A percentile compares a stretch with the other conserved stretches of the same genome.
These are phyloP conservation scores for Cytospora leucostoma DNA, from an alignment of 2,329 filamentous ascomycete genomes.

Conservation along the genomic window DNA sequence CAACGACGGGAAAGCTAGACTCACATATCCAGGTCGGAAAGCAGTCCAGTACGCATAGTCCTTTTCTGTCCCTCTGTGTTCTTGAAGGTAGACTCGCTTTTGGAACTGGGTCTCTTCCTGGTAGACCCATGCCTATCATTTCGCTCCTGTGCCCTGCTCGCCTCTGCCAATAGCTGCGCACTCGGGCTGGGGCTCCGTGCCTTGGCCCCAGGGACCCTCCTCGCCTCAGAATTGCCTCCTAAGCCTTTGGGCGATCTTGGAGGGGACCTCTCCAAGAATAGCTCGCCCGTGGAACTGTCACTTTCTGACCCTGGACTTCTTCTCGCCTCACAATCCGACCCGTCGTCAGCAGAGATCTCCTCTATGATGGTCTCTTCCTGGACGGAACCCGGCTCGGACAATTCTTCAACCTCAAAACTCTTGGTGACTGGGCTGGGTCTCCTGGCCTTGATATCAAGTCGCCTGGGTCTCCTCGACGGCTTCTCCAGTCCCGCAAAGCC, in stretches of 20 bases:
- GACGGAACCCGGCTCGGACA: slow-evolving; percentile 19
- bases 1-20: neutral
- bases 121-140: neutral
- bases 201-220: neutral
- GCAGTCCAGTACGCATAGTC: neutral
- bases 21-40: slow-evolving; percentile 16
- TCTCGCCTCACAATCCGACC: slow-evolving; percentile 18
- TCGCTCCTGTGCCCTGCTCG: slow-evolving; percentile 19
- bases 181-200: slow-evolving; percentile 22
- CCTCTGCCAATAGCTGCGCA: slow-evolving; percentile 24
- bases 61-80: neutral
- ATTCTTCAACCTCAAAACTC: neutral
- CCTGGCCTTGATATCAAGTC: slow-evolving; percentile 12
- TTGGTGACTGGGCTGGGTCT: neutral
- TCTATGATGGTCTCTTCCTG: slow-evolving; percentile 26
- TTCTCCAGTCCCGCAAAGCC: no score
- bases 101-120: neutral
- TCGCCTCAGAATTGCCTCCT: neutral
- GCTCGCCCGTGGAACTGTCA: neutral
- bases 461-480: slow-evolving; percentile 4
- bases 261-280: neutral
- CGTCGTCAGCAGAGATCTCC: slow-evolving; percentile 20
- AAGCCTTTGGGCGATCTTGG: slow-evolving; percentile 5
- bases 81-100: neutral
- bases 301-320: slow-evolving; percentile 12